A percentile compares a stretch with the other conserved stretches of the same genome.
These are phyloP conservation scores for Allium sativum DNA, from an alignment of 106 monocot species.

Conservation along the genomic window DNA sequence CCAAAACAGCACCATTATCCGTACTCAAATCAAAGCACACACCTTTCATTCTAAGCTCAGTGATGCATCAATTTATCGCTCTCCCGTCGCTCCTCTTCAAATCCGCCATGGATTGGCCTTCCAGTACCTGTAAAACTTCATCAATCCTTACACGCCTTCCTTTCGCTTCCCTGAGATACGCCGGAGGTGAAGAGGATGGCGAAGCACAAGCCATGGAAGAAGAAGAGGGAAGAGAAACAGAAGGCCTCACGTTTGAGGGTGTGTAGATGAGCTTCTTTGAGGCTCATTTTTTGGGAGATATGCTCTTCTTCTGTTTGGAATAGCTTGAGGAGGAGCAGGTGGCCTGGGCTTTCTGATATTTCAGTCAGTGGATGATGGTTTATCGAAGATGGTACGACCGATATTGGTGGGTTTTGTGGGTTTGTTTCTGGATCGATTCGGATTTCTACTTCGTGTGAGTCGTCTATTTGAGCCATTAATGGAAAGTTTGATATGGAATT, in stretches of 20 bases:
- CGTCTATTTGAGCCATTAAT: too few species aligned
- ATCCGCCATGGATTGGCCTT: too few species aligned
- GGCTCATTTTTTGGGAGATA: constrained; percentile 20
- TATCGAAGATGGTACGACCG: constrained; percentile 2
- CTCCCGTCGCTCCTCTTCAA: too few species aligned
- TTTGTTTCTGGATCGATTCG: constrained; percentile 4
- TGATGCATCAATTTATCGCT: too few species aligned
- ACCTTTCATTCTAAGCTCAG: too few species aligned
- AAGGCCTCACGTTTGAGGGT: constrained; percentile 55
- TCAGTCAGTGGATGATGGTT: constrained; percentile 61
- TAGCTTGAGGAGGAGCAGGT: constrained; percentile 83
- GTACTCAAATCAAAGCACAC: too few species aligned
- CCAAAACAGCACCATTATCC: too few species aligned
- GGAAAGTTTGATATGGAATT: too few species aligned
- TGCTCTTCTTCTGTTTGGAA: constrained; percentile 66
- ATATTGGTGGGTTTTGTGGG: neutral
- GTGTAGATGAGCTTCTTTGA: constrained; percentile 43
- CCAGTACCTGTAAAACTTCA: too few species aligned
- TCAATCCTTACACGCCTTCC: constrained; percentile 31
- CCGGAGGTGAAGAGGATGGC: constrained; percentile 56
- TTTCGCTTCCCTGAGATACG: neutral
- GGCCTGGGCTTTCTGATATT: constrained; percentile 75
- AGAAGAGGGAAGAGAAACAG: constrained; percentile 66
- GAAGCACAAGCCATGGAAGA: constrained; percentile 75
- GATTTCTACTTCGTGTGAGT: constrained; percentile 27